phyloP scores from a whole-genome alignment of 2,329 filamentous ascomycete species.

The Colletotrichum orbiculare region DNA sequence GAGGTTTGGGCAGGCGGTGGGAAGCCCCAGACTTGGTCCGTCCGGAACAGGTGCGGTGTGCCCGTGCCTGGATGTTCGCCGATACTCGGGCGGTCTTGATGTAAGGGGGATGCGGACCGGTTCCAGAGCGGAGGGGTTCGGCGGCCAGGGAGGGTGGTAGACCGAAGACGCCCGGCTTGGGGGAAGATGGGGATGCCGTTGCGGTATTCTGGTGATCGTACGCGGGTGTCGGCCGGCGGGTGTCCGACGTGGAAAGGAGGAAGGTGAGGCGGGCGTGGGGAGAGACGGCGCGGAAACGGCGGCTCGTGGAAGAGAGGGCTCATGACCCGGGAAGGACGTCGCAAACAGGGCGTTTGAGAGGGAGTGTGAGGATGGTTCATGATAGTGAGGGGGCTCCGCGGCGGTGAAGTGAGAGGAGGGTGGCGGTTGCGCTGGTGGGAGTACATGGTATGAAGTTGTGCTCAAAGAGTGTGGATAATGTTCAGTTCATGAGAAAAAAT shows the following conservation, averaged over 20 bases:
- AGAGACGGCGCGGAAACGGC: neutral
- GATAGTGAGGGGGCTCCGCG: neutral
- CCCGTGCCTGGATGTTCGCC: too few relatives aligned
- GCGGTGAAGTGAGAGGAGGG: conserved; percentile 8
- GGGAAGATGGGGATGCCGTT: neutral
- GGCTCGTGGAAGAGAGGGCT: conserved; percentile 5
- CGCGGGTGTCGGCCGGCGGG: neutral
- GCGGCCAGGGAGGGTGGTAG: neutral
- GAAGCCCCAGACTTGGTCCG: too few relatives aligned
- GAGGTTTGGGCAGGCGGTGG: too few relatives aligned
- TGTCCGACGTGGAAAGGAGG: neutral
- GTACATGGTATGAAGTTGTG: neutral
- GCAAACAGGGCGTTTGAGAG: neutral
- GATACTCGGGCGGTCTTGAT: too few relatives aligned
- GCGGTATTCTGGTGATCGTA: neutral
- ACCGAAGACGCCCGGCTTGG: neutral
- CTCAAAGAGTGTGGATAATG: neutral
- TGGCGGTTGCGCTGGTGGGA: conserved; percentile 28
- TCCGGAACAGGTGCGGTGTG: too few relatives aligned
- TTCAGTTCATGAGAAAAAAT: neutral
- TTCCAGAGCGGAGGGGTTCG: neutral
- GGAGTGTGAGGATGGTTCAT: neutral
- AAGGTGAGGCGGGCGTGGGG: neutral
- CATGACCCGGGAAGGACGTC: conserved; percentile 3
- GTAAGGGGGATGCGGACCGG: too few relatives aligned